These are phyloP conservation scores for Colletotrichum musicola DNA, from an alignment of 2,329 filamentous ascomycete species.

Conservation along the genomic window DNA sequence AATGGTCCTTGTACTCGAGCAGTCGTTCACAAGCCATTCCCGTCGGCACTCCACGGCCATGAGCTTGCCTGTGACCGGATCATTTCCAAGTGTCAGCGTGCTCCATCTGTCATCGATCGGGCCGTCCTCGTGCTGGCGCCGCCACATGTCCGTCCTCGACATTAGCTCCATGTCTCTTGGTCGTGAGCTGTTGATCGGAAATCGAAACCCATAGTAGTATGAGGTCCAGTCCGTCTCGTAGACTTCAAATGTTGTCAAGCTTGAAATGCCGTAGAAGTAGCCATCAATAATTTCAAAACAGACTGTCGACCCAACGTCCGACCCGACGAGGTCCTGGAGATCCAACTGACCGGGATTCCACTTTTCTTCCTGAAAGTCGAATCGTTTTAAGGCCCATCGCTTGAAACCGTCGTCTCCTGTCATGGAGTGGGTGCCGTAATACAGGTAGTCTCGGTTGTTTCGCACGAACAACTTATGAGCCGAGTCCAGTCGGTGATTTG, in stretches of 20 bases:
- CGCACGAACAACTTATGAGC: constrained; percentile 74
- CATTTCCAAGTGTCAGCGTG: constrained; percentile 70
- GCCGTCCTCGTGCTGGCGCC: constrained; percentile 76
- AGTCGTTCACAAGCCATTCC: constrained; percentile 70
- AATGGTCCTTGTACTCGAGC: constrained; percentile 73
- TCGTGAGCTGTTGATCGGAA: constrained; percentile 65
- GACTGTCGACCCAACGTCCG: constrained; percentile 75
- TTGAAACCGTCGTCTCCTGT: constrained; percentile 65
- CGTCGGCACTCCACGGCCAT: constrained; percentile 76
- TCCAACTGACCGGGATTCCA: constrained; percentile 61
- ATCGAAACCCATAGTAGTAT: constrained; percentile 76
- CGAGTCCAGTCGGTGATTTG: constrained; percentile 56
- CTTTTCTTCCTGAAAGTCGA: constrained; percentile 56
- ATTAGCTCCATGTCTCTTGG: constrained; percentile 53
- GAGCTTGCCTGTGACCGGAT: constrained; percentile 69
- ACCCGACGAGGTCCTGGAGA: constrained; percentile 70
- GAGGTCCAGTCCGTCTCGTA: constrained; percentile 76
- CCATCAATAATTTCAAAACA: constrained; percentile 78
- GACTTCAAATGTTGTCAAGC: constrained; percentile 70
- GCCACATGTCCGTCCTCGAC: constrained; percentile 67
- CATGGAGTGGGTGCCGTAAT: constrained; percentile 74
- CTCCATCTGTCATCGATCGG: constrained; percentile 82
- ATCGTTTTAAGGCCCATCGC: constrained; percentile 73
- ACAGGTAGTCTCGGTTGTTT: constrained; percentile 71
- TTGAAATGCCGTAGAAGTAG: constrained; percentile 79